Conservation (phyloP, 495 filamentous ascomycete species). For the Astrothelium subdiscretum region DNA sequence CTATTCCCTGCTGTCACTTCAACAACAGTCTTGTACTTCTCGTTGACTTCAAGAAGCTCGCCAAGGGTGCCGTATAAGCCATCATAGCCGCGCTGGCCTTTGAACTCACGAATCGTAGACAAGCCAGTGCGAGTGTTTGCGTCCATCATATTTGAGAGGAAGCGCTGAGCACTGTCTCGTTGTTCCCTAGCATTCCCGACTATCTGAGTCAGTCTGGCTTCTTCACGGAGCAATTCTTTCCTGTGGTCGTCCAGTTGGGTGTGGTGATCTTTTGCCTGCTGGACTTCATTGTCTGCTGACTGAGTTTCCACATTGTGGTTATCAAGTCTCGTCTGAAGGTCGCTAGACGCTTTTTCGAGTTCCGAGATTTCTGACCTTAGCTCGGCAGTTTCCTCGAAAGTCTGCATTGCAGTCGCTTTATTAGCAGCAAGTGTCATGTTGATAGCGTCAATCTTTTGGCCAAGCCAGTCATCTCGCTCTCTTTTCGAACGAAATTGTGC, state of each 20-base stretch:
- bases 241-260: conserved; percentile 76
- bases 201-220: conserved; percentile 69
- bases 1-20: conserved; percentile 88
- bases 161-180: conserved; percentile 60
- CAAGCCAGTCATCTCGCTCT: conserved; percentile 76
- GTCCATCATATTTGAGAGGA: conserved; percentile 79
- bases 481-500: conserved; percentile 76
- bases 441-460: conserved; percentile 69
- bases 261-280: conserved; percentile 66
- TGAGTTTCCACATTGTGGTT: conserved; percentile 64
- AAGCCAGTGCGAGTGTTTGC: conserved; percentile 72
- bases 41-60: conserved; percentile 74
- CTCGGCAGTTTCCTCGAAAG: conserved; percentile 70
- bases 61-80: conserved; percentile 91
- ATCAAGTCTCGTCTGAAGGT: conserved; percentile 61
- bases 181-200: conserved; percentile 64
- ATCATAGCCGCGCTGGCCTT: conserved; percentile 59
- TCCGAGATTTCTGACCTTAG: conserved; percentile 58
- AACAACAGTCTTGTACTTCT: conserved; percentile 79
- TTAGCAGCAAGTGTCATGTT: conserved; percentile 62
- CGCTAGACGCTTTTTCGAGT: conserved; percentile 60
- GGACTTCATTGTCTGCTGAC: conserved; percentile 56
- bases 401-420: conserved; percentile 69
- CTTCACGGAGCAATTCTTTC: conserved; percentile 83
- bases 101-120: conserved; percentile 67